Percentiles rank a stretch among this genome's conserved stretches.
Conservation (phyloP, 2,329 filamentous ascomycete genomes). For the Rutstroemia sp. region DNA sequence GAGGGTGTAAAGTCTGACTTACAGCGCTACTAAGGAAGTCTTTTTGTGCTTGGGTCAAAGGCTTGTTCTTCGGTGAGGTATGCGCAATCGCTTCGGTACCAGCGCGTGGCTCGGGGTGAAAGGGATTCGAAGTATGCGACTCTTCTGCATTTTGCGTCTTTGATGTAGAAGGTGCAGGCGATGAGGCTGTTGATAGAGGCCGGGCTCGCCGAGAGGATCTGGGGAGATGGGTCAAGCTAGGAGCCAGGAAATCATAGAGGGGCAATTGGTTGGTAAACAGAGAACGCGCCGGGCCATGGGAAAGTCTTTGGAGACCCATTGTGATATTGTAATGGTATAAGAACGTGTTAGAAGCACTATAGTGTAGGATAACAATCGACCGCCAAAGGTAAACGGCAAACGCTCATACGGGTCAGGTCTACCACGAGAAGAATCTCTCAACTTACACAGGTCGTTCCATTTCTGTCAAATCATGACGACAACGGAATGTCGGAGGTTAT, state of each 20-base stretch:
- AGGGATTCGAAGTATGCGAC: not conserved
- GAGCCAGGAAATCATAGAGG: conserved; percentile 34
- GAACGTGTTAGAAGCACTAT: no score
- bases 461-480: no score
- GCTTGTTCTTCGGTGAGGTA: conserved; percentile 22
- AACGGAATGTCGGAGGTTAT: no score
- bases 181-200: conserved; percentile 18
- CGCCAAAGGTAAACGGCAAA: no score
- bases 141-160: not conserved
- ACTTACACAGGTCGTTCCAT: no score
- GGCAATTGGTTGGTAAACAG: conserved; percentile 14
- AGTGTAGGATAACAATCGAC: no score
- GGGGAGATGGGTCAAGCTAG: conserved; percentile 26
- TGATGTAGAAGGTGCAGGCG: not conserved
- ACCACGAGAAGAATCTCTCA: no score
- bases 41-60: conserved; percentile 62
- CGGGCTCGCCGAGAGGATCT: conserved; percentile 14
- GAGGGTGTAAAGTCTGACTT: conserved; percentile 27
- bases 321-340: not conserved
- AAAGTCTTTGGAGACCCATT: not conserved
- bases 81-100: not conserved
- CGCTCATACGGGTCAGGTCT: no score
- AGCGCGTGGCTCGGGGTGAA: not conserved
- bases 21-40: conserved; percentile 70
- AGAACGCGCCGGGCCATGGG: conserved; percentile 10